These are phyloP conservation scores for Penicillium hordei DNA, from an alignment of 2,329 filamentous ascomycete species.

Conservation along the genomic window DNA sequence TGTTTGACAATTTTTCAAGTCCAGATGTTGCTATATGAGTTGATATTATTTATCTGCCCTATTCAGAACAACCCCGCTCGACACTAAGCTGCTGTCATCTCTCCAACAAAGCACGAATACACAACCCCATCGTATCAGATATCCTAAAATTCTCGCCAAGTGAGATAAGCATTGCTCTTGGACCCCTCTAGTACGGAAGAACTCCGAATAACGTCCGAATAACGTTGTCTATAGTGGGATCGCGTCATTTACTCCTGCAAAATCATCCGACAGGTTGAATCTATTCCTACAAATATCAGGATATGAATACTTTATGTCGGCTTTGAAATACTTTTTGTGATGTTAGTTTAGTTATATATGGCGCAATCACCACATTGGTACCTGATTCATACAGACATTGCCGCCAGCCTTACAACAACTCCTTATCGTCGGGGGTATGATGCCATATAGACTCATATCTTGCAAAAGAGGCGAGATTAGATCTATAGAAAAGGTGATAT, in stretches of 20 bases:
- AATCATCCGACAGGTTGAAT: neutral
- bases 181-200: neutral
- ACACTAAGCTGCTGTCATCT: neutral
- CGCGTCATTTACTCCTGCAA: neutral
- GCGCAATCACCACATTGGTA: neutral
- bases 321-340: neutral
- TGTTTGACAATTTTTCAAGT: neutral
- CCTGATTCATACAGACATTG: too few species aligned
- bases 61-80: neutral
- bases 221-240: neutral
- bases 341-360: neutral
- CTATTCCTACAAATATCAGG: neutral
- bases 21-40: too few species aligned
- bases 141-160: neutral
- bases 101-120: neutral
- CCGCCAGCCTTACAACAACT: too few species aligned
- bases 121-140: neutral
- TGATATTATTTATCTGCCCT: neutral
- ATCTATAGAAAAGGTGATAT: too few species aligned
- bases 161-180: neutral
- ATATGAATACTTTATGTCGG: neutral
- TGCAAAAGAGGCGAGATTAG: too few species aligned
- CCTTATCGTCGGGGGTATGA: too few species aligned
- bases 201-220: neutral
- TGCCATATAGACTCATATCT: too few species aligned